A percentile compares a stretch with the other conserved stretches of the same genome.
phyloP scores from a whole-genome alignment of 1,284 basidiomycete species.

The Peniophora sp. region DNA sequence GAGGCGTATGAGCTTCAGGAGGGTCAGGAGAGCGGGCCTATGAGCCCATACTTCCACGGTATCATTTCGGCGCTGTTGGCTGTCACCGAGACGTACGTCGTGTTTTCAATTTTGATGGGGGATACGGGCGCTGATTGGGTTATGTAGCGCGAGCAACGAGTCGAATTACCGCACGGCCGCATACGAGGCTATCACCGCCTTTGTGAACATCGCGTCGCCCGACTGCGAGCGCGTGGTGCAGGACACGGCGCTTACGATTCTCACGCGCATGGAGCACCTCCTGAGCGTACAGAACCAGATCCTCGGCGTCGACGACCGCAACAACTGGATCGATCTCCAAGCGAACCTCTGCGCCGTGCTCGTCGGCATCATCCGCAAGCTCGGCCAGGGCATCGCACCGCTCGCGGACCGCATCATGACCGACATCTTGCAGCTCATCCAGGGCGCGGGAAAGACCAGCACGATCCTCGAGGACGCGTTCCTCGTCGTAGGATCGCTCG shows the following conservation, averaged over 20 bases:
- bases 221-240: constrained; percentile 83
- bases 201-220: constrained; percentile 73
- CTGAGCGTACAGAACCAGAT: constrained; percentile 89
- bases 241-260: constrained; percentile 74
- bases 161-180: constrained; percentile 92
- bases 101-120: neutral
- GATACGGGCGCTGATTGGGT: neutral
- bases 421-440: constrained; percentile 79
- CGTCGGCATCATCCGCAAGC: constrained; percentile 78
- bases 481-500: constrained; percentile 87
- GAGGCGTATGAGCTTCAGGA: constrained; percentile 35
- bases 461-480: constrained; percentile 98
- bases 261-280: constrained; percentile 86
- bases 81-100: constrained; percentile 75
- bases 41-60: constrained; percentile 88
- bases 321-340: constrained; percentile 99
- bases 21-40: constrained; percentile 56
- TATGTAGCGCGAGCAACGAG: constrained; percentile 73
- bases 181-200: constrained; percentile 91
- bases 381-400: constrained; percentile 79
- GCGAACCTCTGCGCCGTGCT: constrained; percentile 91
- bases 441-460: constrained; percentile 84
- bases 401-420: constrained; percentile 96
- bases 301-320: constrained; percentile 90
- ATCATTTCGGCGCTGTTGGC: constrained; percentile 76